Evolutionary conservation across 2,329 filamentous ascomycete genomes (phyloP).

Genomic region (Pyrenochaeta sp.): DNA sequence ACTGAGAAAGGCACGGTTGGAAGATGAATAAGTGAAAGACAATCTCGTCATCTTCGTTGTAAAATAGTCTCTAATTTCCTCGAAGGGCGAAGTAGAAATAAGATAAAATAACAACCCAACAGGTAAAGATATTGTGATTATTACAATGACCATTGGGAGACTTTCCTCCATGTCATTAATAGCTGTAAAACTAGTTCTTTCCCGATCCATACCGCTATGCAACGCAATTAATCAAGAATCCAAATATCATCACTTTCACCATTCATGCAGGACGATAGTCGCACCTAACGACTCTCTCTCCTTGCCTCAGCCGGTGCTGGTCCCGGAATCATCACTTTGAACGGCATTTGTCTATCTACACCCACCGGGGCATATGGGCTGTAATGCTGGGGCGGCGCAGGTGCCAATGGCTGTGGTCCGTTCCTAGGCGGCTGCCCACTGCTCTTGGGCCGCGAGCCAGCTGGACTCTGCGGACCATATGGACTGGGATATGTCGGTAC

Average conservation of each 20-base stretch:
- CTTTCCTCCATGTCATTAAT: too few relatives aligned
- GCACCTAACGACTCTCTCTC: slow-evolving; percentile 39
- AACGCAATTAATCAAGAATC: neutral
- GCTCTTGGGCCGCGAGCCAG: slow-evolving; percentile 31
- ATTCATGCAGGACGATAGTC: slow-evolving; percentile 3
- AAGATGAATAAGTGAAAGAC: too few relatives aligned
- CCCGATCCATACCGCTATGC: neutral
- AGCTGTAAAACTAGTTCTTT: neutral
- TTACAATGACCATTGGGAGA: too few relatives aligned
- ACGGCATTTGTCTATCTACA: slow-evolving; percentile 32
- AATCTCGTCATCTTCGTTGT: too few relatives aligned
- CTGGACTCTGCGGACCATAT: slow-evolving; percentile 37
- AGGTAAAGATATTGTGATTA: too few relatives aligned
- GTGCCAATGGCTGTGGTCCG: slow-evolving; percentile 39
- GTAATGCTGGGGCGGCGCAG: slow-evolving; percentile 39
- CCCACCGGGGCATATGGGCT: slow-evolving; percentile 36
- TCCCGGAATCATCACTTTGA: slow-evolving; percentile 44
- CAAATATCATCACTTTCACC: neutral
- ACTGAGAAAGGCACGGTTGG: too few relatives aligned
- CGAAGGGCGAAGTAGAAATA: too few relatives aligned
- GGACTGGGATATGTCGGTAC: slow-evolving; percentile 38
- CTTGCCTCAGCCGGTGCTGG: slow-evolving; percentile 30
- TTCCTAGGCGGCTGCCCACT: slow-evolving; percentile 29
- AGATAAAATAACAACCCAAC: too few relatives aligned
- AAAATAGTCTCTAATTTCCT: too few relatives aligned